These are phyloP conservation scores for Suhomyces sp. DNA, from an alignment of 805 yeast genomes.

Conservation along the genomic window DNA sequence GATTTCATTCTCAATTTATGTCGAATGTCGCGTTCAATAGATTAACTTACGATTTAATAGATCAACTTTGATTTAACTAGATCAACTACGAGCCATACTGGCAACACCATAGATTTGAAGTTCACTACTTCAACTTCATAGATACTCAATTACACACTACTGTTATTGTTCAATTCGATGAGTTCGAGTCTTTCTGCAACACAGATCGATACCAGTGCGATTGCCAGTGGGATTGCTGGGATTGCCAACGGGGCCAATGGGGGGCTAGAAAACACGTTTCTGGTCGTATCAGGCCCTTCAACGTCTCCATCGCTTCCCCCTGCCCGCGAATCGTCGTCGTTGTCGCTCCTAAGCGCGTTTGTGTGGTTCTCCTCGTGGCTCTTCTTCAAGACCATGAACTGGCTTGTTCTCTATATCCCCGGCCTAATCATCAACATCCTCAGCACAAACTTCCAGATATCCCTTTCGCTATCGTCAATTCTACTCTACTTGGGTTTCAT, in stretches of 20 bases:
- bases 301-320: slow-evolving; percentile 8
- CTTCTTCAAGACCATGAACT: slow-evolving; percentile 15
- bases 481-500: slow-evolving; percentile 28
- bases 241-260: background rate
- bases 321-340: slow-evolving; percentile 11
- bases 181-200: too few species aligned
- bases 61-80: too few species aligned
- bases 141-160: too few species aligned
- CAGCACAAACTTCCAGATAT: slow-evolving; percentile 47
- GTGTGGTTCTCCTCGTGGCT: slow-evolving; percentile 20
- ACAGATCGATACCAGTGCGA: too few species aligned
- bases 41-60: too few species aligned
- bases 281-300: background rate
- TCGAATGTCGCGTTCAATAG: too few species aligned
- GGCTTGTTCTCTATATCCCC: slow-evolving; percentile 15
- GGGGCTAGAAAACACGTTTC: background rate
- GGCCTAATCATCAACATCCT: slow-evolving; percentile 22
- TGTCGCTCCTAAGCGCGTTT: slow-evolving; percentile 12
- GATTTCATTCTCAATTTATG: too few species aligned
- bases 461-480: slow-evolving; percentile 50
- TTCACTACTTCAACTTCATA: too few species aligned
- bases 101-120: too few species aligned
- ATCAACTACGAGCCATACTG: too few species aligned
- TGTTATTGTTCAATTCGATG: too few species aligned
- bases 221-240: too few species aligned